phyloP scores from a whole-genome alignment of 1,284 basidiomycete species.

The Leccinum solheimii region DNA sequence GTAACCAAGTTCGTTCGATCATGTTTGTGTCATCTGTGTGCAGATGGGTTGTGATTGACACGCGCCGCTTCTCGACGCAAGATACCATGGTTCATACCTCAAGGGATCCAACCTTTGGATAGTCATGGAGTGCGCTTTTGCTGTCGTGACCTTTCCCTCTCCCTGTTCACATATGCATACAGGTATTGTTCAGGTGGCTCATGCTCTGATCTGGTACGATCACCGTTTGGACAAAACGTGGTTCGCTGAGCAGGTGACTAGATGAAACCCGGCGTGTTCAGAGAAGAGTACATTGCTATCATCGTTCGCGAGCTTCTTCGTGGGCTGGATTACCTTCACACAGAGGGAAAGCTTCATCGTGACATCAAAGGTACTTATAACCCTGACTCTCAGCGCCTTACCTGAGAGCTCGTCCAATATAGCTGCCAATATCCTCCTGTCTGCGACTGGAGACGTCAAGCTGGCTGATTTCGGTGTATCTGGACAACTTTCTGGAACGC shows the following conservation, averaged over 20 bases:
- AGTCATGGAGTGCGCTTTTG: conserved; percentile 88
- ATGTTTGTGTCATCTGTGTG: conserved; percentile 22
- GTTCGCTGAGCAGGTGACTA: conserved; percentile 38
- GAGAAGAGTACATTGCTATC: conserved; percentile 99
- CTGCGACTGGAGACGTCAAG: conserved; percentile 95
- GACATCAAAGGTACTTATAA: conserved; percentile 87
- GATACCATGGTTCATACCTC: conserved; percentile 94
- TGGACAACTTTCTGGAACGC: conserved; percentile 94
- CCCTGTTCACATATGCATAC: conserved; percentile 16
- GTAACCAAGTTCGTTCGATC: conserved; percentile 81
- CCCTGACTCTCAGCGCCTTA: neutral
- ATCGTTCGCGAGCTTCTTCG: conserved; percentile 89
- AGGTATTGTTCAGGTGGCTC: conserved; percentile 87
- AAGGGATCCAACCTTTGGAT: conserved; percentile 98
- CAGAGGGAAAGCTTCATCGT: conserved; percentile 94
- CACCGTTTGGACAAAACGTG: conserved; percentile 8
- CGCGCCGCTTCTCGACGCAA: conserved; percentile 37
- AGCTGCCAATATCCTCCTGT: conserved; percentile 96
- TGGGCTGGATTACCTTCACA: conserved; percentile 94
- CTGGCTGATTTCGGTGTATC: conserved; percentile 99
- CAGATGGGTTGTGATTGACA: conserved; percentile 32
- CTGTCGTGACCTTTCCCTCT: conserved; percentile 8
- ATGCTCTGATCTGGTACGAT: conserved; percentile 76
- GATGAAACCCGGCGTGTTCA: conserved; percentile 98
- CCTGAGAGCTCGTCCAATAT: conserved; percentile 10